Percentiles rank a stretch among this genome's conserved stretches.
phyloP scores from a whole-genome alignment of 257 asterid genomes.

The Gynochthodes officinalis region DNA sequence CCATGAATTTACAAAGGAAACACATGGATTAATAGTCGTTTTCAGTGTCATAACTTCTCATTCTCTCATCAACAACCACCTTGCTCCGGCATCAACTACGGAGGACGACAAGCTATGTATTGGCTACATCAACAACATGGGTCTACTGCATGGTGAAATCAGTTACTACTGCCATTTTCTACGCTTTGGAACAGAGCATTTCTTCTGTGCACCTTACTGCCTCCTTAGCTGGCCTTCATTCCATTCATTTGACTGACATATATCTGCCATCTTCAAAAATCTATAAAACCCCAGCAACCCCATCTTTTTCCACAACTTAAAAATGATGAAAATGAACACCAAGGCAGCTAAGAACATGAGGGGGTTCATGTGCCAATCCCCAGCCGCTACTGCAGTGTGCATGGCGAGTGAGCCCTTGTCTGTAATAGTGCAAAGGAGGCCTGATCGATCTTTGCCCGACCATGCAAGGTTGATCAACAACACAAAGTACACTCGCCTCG shows the following conservation, averaged over 20 bases:
- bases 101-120: constrained; percentile 14
- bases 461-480: constrained; percentile 25
- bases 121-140: constrained; percentile 23
- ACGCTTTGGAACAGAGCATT: constrained; percentile 14
- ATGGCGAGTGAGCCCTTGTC: constrained; percentile 45
- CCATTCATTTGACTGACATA: constrained; percentile 7
- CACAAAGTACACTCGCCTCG: constrained; percentile 28
- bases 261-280: no score
- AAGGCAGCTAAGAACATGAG: constrained; percentile 48
- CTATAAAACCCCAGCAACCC: no score
- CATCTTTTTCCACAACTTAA: no score
- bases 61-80: not conserved
- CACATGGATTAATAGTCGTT: constrained; percentile 3
- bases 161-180: constrained; percentile 6
- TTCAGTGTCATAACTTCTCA: constrained; percentile 3
- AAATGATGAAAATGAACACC: constrained; percentile 25
- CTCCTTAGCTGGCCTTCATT: constrained; percentile 2
- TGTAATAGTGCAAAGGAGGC: constrained; percentile 32
- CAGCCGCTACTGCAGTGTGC: constrained; percentile 56
- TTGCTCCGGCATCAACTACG: not conserved
- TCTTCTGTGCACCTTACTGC: not conserved
- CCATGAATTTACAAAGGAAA: not conserved
- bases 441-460: constrained; percentile 4
- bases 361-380: constrained; percentile 64
- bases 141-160: not conserved